phyloP scores from a whole-genome alignment of 257 asterid species.

The Ocimum tenuiflorum region DNA sequence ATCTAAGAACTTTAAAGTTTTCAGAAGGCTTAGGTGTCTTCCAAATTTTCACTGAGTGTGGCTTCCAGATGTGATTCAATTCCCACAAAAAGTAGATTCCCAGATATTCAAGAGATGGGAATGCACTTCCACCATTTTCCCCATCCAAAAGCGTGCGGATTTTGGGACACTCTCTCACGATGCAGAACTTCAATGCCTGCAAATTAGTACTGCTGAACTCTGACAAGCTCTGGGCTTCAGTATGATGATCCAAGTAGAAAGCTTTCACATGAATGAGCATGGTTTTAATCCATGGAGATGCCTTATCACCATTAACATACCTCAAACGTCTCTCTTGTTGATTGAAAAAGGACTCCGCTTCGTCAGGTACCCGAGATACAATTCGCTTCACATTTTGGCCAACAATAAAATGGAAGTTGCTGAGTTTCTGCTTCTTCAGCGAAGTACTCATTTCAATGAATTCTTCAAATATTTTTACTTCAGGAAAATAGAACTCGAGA shows the following conservation, averaged over 20 bases:
- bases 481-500: slow-evolving; percentile 30
- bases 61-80: slow-evolving; percentile 12
- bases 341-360: slow-evolving; percentile 14
- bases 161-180: slow-evolving; percentile 18
- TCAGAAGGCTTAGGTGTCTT: neutral
- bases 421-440: neutral
- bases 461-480: slow-evolving; percentile 1
- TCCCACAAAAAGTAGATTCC: slow-evolving; percentile 20
- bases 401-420: slow-evolving; percentile 17
- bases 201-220: slow-evolving; percentile 13
- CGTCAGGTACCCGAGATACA: slow-evolving; percentile 21
- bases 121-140: neutral
- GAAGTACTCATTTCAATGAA: slow-evolving; percentile 14
- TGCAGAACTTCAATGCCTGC: slow-evolving; percentile 10
- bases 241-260: slow-evolving; percentile 30
- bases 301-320: slow-evolving; percentile 19
- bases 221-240: slow-evolving; percentile 15
- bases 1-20: slow-evolving; percentile 1
- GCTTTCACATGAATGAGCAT: slow-evolving; percentile 13
- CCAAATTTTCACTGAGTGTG: neutral
- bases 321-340: slow-evolving; percentile 18
- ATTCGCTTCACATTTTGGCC: slow-evolving; percentile 29
- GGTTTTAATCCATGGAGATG: neutral
- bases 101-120: slow-evolving; percentile 18
- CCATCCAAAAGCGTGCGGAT: slow-evolving; percentile 4